Base-by-base conservation (phyloP, 73 alveolate species). In the Symbiodinium natans region DNA sequence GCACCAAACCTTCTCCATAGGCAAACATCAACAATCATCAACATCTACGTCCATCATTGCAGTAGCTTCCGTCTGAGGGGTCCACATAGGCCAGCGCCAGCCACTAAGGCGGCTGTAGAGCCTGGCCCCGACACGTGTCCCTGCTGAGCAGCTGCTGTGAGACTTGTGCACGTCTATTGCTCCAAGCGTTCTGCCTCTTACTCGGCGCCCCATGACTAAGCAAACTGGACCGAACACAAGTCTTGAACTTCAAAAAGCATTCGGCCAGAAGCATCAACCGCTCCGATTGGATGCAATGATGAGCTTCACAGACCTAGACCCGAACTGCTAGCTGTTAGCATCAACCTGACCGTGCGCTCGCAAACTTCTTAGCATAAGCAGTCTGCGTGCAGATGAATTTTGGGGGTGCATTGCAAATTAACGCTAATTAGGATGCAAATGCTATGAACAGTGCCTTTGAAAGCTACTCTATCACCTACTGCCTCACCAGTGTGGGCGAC, bases 181-280 rank as follows among this genome's bases (percentile, higher is more conserved):
- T 2, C 41, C 8, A 42, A 10, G 29, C 40, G 29, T 54, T n/a
- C n/a, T 41, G 97, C 97, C 97, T 90, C 39, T 90, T 52, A 90
- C 75, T 29, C 97, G 84, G 84, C 84, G 97, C 34, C 97, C 97
- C 97, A 90, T 90, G 39, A 27, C 34, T 23, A 63, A 63, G 31
- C 39, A 5, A 23, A 23, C 29, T 63, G 34, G n/a, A 63, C 77
- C 77, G 15, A 1, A 21, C 34, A 27, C 77, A 31, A 23, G 15
- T 21, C 39, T 10, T 63, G 77, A 63, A 34, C 77, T 63, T 63
- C 40, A 52, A 52, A 3, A 52, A 4, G n/a, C n/a, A n/a, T n/a
- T n/a, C n/a, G n/a, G n/a, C n/a, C n/a, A n/a, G n/a, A n/a, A n/a
- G n/a, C n/a, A n/a, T n/a, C n/a, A n/a, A n/a, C n/a, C n/a, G n/a